These are phyloP conservation scores for Aureococcus anophagefferens DNA, from an alignment of 108 stramenopile genomes.

Conservation along the genomic window DNA sequence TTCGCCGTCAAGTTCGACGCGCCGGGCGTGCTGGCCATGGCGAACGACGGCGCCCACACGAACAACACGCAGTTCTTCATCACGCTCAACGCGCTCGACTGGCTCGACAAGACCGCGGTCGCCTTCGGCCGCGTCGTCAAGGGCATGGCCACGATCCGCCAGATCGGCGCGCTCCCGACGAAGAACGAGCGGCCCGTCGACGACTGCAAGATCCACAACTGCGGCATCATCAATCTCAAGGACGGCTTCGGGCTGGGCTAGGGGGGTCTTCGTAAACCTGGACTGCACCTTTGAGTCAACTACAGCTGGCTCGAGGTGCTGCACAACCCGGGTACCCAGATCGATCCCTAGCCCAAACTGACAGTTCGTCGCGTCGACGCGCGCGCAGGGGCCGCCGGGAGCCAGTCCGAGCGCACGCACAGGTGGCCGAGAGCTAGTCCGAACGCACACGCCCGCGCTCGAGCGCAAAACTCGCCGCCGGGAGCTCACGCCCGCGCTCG, in stretches of 20 bases:
- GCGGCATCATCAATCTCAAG: neutral
- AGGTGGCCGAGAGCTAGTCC: too few species aligned
- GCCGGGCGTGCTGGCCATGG: neutral
- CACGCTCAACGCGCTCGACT: constrained; percentile 1
- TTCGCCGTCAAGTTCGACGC: neutral
- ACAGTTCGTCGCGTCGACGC: too few species aligned
- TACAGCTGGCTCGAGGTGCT: too few species aligned
- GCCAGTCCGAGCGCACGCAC: too few species aligned
- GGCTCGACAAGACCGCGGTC: neutral
- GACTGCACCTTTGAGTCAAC: too few species aligned
- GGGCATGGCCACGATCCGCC: neutral
- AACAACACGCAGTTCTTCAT: constrained; percentile 24
- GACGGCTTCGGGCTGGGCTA: neutral
- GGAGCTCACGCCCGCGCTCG: too few species aligned
- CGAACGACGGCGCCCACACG: constrained; percentile 8
- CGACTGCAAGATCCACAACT: constrained; percentile 11
- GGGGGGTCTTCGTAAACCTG: too few species aligned
- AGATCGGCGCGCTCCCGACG: constrained; percentile 29
- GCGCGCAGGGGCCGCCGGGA: too few species aligned
- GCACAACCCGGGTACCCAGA: too few species aligned
- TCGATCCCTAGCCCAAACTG: too few species aligned
- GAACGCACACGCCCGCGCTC: too few species aligned
- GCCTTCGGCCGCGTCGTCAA: constrained; percentile 3
- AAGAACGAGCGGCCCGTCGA: constrained; percentile 30
- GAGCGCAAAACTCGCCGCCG: too few species aligned